A percentile compares a stretch with the other conserved stretches of the same genome.
phyloP scores from a whole-genome alignment of 305 asterid genomes.

The Striga hermonthica region DNA sequence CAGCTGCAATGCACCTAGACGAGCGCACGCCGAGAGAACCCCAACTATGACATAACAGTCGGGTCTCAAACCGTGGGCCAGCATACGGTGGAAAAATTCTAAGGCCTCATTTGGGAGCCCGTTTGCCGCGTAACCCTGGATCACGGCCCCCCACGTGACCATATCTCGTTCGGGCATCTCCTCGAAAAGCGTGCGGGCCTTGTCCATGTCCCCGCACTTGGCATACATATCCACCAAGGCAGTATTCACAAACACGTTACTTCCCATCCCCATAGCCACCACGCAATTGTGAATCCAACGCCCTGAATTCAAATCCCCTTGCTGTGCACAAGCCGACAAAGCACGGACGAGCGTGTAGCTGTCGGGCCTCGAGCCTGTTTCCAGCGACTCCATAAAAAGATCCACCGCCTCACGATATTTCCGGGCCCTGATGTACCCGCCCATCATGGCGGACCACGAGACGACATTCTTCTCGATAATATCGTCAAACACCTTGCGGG shows the following conservation, averaged over 20 bases:
- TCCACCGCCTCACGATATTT: neutral
- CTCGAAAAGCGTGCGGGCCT: constrained; percentile 58
- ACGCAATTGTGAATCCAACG: constrained; percentile 51
- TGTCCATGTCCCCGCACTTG: constrained; percentile 61
- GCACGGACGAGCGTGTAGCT: constrained; percentile 36
- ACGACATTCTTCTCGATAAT: constrained; percentile 1
- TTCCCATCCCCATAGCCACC: constrained; percentile 45
- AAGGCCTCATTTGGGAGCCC: constrained; percentile 67
- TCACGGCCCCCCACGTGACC: constrained; percentile 71
- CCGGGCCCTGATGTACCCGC: neutral
- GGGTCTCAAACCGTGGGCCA: constrained; percentile 37
- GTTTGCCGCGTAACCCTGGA: constrained; percentile 71
- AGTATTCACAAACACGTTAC: constrained; percentile 60
- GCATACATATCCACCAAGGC: constrained; percentile 32
- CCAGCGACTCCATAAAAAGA: neutral
- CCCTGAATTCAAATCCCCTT: constrained; percentile 56
- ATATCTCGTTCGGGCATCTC: constrained; percentile 61
- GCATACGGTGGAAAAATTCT: constrained; percentile 51
- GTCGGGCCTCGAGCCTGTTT: constrained; percentile 1
- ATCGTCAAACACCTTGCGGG: constrained; percentile 10
- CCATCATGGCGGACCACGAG: neutral
- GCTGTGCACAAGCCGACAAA: constrained; percentile 57
- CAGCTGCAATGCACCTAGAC: neutral
- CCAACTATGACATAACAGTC: constrained; percentile 23
- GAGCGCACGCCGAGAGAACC: constrained; percentile 5